Percentiles rank a stretch among this genome's conserved stretches.
Evolutionary conservation across 2,329 filamentous ascomycete genomes (phyloP).

Genomic region (Stachybotrys echinatus): DNA sequence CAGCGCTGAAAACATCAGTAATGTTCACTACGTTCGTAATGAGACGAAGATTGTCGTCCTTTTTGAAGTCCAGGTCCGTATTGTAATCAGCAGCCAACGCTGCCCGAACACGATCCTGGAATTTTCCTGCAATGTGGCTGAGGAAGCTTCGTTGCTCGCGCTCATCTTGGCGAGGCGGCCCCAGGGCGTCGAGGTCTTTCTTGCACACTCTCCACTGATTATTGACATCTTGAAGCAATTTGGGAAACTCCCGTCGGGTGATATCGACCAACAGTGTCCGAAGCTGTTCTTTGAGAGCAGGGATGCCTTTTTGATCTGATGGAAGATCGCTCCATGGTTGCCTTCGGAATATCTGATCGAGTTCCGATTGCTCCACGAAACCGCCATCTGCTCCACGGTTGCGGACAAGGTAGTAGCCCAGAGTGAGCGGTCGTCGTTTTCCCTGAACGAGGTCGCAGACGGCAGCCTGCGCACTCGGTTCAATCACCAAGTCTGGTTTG

Average conservation of each 20-base stretch:
- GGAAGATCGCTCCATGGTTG: conserved; percentile 27
- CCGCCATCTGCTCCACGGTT: conserved; percentile 41
- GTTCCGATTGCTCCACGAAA: conserved; percentile 19
- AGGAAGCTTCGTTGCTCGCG: conserved; percentile 29
- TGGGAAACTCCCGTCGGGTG: conserved; percentile 31
- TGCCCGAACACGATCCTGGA: conserved; percentile 17
- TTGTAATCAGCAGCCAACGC: conserved; percentile 31
- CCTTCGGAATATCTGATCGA: conserved; percentile 32
- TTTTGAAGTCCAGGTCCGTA: conserved; percentile 20
- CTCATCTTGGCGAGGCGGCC: conserved; percentile 17
- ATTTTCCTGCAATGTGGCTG: conserved; percentile 23
- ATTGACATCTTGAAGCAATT: conserved; percentile 24
- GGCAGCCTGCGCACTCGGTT: conserved; percentile 29
- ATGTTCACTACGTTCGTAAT: conserved; percentile 31
- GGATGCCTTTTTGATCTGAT: conserved; percentile 25
- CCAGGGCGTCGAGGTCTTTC: conserved; percentile 19
- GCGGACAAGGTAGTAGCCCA: conserved; percentile 44
- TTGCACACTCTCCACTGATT: conserved; percentile 7
- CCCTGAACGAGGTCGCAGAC: conserved; percentile 36
- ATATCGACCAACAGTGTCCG: conserved; percentile 32
- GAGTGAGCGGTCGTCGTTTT: conserved; percentile 31
- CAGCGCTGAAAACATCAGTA: conserved; percentile 27
- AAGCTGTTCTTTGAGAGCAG: conserved; percentile 27
- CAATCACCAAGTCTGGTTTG: conserved; percentile 51
- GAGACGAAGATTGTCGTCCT: conserved; percentile 20